Percentiles rank a stretch among this genome's conserved stretches.
phyloP scores from a whole-genome alignment of 2,329 filamentous ascomycete genomes.

The Boeremia exigua region DNA sequence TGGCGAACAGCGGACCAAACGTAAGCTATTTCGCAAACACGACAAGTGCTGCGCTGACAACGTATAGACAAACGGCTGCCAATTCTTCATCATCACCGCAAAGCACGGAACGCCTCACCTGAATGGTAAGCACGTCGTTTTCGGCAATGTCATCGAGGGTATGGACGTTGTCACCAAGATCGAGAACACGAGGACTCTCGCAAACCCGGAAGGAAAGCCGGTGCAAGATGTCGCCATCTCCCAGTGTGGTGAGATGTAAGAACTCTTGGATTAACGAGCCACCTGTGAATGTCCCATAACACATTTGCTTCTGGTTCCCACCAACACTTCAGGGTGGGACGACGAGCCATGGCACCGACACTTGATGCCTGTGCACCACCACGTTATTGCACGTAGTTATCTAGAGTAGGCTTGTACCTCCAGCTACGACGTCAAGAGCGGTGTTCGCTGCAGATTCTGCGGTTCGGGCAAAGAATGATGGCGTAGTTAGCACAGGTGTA shows the following conservation, averaged over 20 bases:
- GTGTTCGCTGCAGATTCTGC: too few species aligned
- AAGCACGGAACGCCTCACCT: slow-evolving; percentile 76
- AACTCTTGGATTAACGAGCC: neutral
- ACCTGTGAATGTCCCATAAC: neutral
- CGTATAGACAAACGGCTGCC: slow-evolving; percentile 74
- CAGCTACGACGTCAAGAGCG: too few species aligned
- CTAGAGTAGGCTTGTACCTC: too few species aligned
- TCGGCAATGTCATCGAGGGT: slow-evolving; percentile 86
- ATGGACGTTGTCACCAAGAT: slow-evolving; percentile 93
- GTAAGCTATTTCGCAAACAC: slow-evolving; percentile 54
- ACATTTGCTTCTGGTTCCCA: neutral
- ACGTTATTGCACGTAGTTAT: too few species aligned
- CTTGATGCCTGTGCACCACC: too few species aligned
- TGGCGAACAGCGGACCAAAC: slow-evolving; percentile 67
- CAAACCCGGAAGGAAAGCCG: slow-evolving; percentile 75
- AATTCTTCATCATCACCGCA: slow-evolving; percentile 96
- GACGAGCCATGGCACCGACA: too few species aligned
- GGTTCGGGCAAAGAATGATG: too few species aligned
- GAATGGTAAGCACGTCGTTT: slow-evolving; percentile 93
- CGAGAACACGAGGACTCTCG: slow-evolving; percentile 77
- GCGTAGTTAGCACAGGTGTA: too few species aligned
- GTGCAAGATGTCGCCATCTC: slow-evolving; percentile 82
- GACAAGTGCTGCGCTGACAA: slow-evolving; percentile 3
- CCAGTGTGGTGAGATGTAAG: slow-evolving; percentile 91
- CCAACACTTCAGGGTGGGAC: too few species aligned